These are phyloP conservation scores for Backusella psychrophila DNA, from an alignment of 192 early-diverging fungal genomes.

Conservation along the genomic window DNA sequence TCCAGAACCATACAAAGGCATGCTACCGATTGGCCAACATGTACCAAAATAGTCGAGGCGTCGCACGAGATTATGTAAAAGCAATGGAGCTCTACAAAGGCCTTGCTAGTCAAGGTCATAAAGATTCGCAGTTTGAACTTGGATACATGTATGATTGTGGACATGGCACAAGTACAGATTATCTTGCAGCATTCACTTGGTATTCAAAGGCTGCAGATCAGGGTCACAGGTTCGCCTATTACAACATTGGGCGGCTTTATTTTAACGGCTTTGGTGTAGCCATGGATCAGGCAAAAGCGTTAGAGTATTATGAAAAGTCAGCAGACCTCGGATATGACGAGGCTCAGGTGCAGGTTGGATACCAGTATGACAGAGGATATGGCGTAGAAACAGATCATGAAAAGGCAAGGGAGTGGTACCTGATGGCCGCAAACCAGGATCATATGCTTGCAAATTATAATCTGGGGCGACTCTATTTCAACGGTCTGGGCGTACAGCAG, in stretches of 20 bases:
- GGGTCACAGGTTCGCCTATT: constrained; percentile 50
- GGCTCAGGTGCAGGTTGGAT: constrained; percentile 37
- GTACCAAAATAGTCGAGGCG: constrained; percentile 58
- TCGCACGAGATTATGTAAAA: constrained; percentile 41
- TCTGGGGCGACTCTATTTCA: constrained; percentile 73
- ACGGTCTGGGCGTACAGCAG: constrained; percentile 62
- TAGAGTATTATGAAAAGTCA: constrained; percentile 49
- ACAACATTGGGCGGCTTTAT: constrained; percentile 80
- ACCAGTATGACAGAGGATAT: background rate
- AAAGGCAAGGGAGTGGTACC: constrained; percentile 65
- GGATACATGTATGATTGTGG: constrained; percentile 74
- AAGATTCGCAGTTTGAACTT: constrained; percentile 63
- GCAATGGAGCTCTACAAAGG: constrained; percentile 61
- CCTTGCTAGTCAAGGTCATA: constrained; percentile 54
- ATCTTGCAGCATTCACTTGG: constrained; percentile 50
- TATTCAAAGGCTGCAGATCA: constrained; percentile 58
- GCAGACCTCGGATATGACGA: constrained; percentile 56
- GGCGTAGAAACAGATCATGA: constrained; percentile 35
- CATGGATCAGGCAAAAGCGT: constrained; percentile 44
- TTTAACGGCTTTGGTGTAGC: constrained; percentile 78
- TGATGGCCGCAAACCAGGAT: constrained; percentile 65
- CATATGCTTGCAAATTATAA: constrained; percentile 85
- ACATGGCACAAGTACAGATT: constrained; percentile 46
- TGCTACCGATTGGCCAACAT: constrained; percentile 55
- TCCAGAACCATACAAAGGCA: constrained; percentile 50